Percentiles rank a stretch among this genome's conserved stretches.
phyloP scores from a whole-genome alignment of 192 early-diverging fungal genomes.

The Coemansia sp. region DNA sequence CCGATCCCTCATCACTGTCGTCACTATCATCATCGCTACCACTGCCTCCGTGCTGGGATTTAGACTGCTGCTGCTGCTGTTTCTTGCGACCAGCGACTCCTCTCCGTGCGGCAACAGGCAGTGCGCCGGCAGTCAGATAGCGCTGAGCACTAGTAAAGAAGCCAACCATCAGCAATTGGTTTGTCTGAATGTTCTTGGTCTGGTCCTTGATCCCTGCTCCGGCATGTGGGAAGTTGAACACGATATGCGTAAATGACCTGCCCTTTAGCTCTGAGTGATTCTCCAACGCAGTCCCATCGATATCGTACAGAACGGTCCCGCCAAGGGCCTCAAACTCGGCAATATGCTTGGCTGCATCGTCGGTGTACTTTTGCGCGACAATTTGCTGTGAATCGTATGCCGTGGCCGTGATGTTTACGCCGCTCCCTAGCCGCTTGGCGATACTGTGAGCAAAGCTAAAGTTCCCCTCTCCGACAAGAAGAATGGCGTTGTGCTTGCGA shows the following conservation, averaged over 20 bases:
- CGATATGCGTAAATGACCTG: slow-evolving; percentile 75
- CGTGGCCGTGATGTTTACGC: slow-evolving; percentile 72
- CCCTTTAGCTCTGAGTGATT: slow-evolving; percentile 61
- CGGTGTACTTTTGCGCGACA: slow-evolving; percentile 77
- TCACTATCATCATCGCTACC: background rate
- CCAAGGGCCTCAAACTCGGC: slow-evolving; percentile 63
- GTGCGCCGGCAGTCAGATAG: slow-evolving; percentile 54
- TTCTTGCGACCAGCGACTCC: background rate
- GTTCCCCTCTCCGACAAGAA: slow-evolving; percentile 92
- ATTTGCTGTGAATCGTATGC: slow-evolving; percentile 72
- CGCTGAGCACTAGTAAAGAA: slow-evolving; percentile 65
- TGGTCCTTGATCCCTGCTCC: slow-evolving; percentile 94
- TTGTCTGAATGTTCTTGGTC: slow-evolving; percentile 77
- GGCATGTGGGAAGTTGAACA: slow-evolving; percentile 97
- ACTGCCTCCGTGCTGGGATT: background rate
- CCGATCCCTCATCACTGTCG: slow-evolving; percentile 6
- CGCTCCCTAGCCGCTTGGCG: slow-evolving; percentile 60
- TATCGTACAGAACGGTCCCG: slow-evolving; percentile 70
- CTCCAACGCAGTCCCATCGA: slow-evolving; percentile 77
- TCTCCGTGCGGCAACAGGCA: background rate
- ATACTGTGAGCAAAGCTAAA: slow-evolving; percentile 88
- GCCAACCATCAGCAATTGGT: slow-evolving; percentile 70
- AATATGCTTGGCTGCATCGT: slow-evolving; percentile 59
- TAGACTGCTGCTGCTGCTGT: background rate
- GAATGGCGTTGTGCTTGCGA: slow-evolving; percentile 60